Evolutionary conservation across 345 rosid genomes (phyloP), one percentile per base, ranked within the genome.

Genomic region (Aquilaria yunnanensis): DNA sequence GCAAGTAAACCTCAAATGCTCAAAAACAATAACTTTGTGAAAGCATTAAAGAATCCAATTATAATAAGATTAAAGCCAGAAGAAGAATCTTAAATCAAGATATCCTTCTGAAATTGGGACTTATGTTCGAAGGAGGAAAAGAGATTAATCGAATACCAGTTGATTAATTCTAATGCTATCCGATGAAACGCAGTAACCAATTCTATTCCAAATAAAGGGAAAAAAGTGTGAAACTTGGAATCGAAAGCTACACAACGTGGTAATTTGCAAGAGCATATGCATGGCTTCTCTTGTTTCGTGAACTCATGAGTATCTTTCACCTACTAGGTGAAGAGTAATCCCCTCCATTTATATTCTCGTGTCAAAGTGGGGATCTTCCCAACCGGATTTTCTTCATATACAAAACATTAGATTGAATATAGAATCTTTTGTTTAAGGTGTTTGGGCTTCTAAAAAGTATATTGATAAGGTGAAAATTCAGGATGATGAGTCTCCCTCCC

Each of bases 241-340:
- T 77, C 75, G 66, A 85, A 85, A 81, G 81, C 77, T 73, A 78
- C 70, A 63, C 60, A 71, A 61, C 62, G 69, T 32, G 67, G 66
- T 54, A 75, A 66, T 54, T 72, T 67, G 71, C 4, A 59, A 64
- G 71, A 67, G 69, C 62, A 75, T 80, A 83, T 83, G 74, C 88
- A 75, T 81, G 83, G 83, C 81, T 81, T 85, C 65, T 62, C 57
- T 70, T 75, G 61, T 73, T 69, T 69, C 67, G 47, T 14, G 73
- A 41, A 65, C 23, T 23, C 23, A 23, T 0, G 23, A 23, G 23
- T 23, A 23, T 23, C 23, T 23, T 23, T 23, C 23, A 23, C 23
- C 1, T 23, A 23, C 23, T 23, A 23, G 23, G 23, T 23, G 23
- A 23, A 23, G 23, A 23, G 23, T 23, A 23, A 23, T 23, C 23